Conservation (phyloP, 1,284 basidiomycete genomes). For the Sphagnurus paluster region DNA sequence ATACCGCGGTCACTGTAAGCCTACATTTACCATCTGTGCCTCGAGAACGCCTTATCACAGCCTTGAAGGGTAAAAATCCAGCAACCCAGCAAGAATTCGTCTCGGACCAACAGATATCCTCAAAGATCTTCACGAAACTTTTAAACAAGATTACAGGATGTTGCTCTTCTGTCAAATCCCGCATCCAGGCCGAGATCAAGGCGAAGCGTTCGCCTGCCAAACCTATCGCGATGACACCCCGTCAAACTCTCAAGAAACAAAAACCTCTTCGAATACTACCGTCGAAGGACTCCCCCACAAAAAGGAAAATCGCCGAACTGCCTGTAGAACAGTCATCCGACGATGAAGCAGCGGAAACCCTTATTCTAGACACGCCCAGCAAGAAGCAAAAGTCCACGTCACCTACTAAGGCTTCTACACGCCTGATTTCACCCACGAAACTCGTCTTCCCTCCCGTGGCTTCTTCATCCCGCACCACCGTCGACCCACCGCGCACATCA, state of each 20-base stretch:
- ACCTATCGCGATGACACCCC: constrained; percentile 13
- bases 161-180: constrained; percentile 21
- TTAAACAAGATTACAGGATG: constrained; percentile 22
- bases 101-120: constrained; percentile 21
- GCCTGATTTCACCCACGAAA: neutral
- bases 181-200: constrained; percentile 20
- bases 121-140: constrained; percentile 22
- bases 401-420: neutral
- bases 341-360: constrained; percentile 4
- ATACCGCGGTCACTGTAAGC: constrained; percentile 21
- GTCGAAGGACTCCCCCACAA: constrained; percentile 21
- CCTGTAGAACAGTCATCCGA: constrained; percentile 1
- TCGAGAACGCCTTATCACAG: neutral
- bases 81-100: constrained; percentile 23
- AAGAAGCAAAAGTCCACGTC: constrained; percentile 15
- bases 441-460: constrained; percentile 8
- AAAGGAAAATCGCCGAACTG: constrained; percentile 15
- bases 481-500: neutral
- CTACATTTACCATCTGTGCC: neutral
- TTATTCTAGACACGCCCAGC: constrained; percentile 17
- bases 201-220: constrained; percentile 16
- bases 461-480: constrained; percentile 14
- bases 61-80: constrained; percentile 21
- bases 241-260: constrained; percentile 23
- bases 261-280: constrained; percentile 20